Evolutionary conservation across 192 early-diverging fungal species (phyloP).

Genomic region (Rhizophagus clarus): DNA sequence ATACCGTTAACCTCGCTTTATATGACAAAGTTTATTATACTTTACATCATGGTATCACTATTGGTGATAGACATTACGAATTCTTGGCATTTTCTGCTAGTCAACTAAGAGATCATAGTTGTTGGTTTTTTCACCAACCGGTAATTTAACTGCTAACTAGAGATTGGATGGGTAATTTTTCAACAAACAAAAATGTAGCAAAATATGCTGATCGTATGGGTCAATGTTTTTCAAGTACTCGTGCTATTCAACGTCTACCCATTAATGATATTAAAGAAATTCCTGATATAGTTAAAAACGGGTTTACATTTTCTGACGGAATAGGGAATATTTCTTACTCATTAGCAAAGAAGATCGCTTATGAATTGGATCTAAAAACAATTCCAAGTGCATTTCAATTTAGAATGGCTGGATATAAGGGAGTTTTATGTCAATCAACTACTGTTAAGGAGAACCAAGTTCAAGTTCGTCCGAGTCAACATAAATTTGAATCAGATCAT

Average conservation of each 20-base stretch:
- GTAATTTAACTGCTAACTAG: constrained; percentile 54
- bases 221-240: constrained; percentile 75
- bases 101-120: constrained; percentile 63
- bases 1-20: constrained; percentile 39
- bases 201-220: constrained; percentile 72
- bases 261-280: constrained; percentile 48
- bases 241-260: constrained; percentile 46
- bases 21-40: constrained; percentile 55
- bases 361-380: constrained; percentile 40
- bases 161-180: constrained; percentile 73
- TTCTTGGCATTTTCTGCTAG: constrained; percentile 68
- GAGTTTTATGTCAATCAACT: constrained; percentile 50
- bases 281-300: constrained; percentile 59
- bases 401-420: constrained; percentile 69
- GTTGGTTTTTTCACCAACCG: constrained; percentile 70
- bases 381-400: constrained; percentile 72
- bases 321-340: constrained; percentile 60
- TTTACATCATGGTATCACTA: constrained; percentile 52
- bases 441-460: constrained; percentile 39
- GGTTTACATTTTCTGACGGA: constrained; percentile 73
- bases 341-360: constrained; percentile 50
- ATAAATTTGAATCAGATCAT: constrained; percentile 59
- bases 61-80: constrained; percentile 56
- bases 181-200: constrained; percentile 61
- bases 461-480: constrained; percentile 55